A percentile compares a stretch with the other conserved stretches of the same genome.
Evolutionary conservation across 345 rosid species (phyloP).

Genomic region (Populus simonii): DNA sequence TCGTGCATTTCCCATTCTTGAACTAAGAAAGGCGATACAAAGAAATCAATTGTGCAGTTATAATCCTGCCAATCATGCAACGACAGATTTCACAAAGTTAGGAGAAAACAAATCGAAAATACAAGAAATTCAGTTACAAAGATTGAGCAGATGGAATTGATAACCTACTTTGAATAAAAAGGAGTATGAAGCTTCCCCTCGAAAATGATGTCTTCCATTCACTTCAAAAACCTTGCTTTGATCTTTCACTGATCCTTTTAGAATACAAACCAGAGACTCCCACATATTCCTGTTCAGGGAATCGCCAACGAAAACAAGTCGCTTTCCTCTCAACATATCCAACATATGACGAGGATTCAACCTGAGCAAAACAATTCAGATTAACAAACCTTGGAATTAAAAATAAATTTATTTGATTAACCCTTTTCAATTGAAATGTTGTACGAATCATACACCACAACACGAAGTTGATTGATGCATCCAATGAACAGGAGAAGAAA

Average conservation of each 20-base stretch:
- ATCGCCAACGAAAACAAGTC: slow-evolving; percentile 90
- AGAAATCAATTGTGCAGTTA: slow-evolving; percentile 71
- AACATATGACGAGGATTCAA: slow-evolving; percentile 60
- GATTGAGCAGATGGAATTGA: background rate
- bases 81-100: slow-evolving; percentile 7
- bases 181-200: slow-evolving; percentile 83
- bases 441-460: background rate
- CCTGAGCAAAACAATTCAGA: slow-evolving; percentile 30
- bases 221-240: slow-evolving; percentile 69
- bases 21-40: slow-evolving; percentile 88
- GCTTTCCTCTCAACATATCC: slow-evolving; percentile 74
- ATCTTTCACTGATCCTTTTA: slow-evolving; percentile 62
- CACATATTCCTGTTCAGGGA: slow-evolving; percentile 95
- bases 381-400: background rate
- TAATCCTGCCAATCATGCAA: slow-evolving; percentile 55
- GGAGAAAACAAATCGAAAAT: background rate
- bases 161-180: slow-evolving; percentile 72
- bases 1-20: slow-evolving; percentile 77
- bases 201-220: slow-evolving; percentile 63
- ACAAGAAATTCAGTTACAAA: background rate
- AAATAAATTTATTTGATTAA: background rate
- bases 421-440: background rate
- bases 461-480: background rate
- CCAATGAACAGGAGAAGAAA: background rate
- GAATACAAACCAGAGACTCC: slow-evolving; percentile 91